Conservation (phyloP, 495 filamentous ascomycete genomes). For the Podospora didyma region DNA sequence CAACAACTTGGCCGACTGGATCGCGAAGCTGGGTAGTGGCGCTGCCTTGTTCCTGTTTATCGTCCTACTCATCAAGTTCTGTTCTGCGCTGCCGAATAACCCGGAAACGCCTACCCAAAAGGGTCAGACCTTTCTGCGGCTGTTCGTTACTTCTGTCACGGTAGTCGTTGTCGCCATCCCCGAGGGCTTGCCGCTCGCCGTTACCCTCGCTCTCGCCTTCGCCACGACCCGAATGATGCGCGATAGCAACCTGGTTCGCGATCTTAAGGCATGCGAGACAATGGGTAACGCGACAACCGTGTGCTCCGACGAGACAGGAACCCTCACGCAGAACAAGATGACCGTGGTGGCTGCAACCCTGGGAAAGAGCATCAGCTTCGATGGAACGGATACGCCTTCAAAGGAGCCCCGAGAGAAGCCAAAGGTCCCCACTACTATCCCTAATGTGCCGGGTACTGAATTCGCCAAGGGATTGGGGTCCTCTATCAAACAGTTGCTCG, state of each 20-base stretch:
- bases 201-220: slow-evolving; percentile 89
- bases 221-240: slow-evolving; percentile 95
- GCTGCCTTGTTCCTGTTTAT: slow-evolving; percentile 81
- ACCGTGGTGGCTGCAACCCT: slow-evolving; percentile 75
- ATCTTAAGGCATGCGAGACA: slow-evolving; percentile 87
- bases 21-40: slow-evolving; percentile 83
- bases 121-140: slow-evolving; percentile 81
- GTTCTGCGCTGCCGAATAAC: slow-evolving; percentile 56
- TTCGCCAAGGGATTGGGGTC: slow-evolving; percentile 44
- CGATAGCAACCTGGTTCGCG: slow-evolving; percentile 89
- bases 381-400: slow-evolving; percentile 28
- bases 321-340: slow-evolving; percentile 90
- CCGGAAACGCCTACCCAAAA: slow-evolving; percentile 60
- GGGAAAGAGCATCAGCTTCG: slow-evolving; percentile 64
- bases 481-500: slow-evolving; percentile 58
- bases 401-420: too few relatives aligned
- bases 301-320: slow-evolving; percentile 96
- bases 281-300: slow-evolving; percentile 97
- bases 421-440: slow-evolving; percentile 21
- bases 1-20: slow-evolving; percentile 80
- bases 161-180: slow-evolving; percentile 98
- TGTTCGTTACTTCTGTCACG: slow-evolving; percentile 91
- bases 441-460: slow-evolving; percentile 3
- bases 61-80: slow-evolving; percentile 86
- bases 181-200: slow-evolving; percentile 86